Evolutionary conservation across 805 yeast species (phyloP).

Genomic region (Candida germanica): DNA sequence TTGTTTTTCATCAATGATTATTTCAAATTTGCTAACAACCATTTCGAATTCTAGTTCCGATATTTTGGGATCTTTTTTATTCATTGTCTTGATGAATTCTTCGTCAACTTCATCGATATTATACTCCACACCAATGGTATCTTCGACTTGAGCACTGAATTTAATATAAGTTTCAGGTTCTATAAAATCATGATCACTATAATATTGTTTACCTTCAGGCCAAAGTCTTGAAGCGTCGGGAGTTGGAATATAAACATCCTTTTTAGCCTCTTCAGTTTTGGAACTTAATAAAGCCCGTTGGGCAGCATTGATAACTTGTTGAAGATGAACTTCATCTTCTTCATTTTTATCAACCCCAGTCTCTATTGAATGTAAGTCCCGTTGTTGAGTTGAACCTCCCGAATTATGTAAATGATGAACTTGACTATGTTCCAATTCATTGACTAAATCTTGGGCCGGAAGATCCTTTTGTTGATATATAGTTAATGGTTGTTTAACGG

Average conservation of each 20-base stretch:
- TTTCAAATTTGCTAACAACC: conserved; percentile 70
- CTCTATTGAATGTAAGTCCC: conserved; percentile 86
- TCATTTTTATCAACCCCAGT: conserved; percentile 98
- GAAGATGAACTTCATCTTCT: conserved; percentile 94
- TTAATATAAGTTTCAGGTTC: conserved; percentile 81
- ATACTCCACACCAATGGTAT: conserved; percentile 80
- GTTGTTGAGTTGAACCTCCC: conserved; percentile 58
- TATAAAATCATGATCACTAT: conserved; percentile 54
- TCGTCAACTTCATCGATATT: conserved; percentile 90
- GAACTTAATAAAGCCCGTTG: conserved; percentile 54
- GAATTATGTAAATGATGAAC: conserved; percentile 42
- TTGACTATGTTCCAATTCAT: conserved; percentile 42
- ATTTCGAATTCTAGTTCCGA: conserved; percentile 85
- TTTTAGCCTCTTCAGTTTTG: conserved; percentile 23
- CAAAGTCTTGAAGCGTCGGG: conserved; percentile 89
- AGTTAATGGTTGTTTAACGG: conserved; percentile 82
- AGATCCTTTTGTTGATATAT: conserved; percentile 75
- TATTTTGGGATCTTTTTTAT: conserved; percentile 40
- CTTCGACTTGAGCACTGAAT: conserved; percentile 94
- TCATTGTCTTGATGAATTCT: conserved; percentile 49
- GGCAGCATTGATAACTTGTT: conserved; percentile 82
- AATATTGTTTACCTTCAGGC: conserved; percentile 73
- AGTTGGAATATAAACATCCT: conserved; percentile 82
- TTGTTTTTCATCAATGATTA: conserved; percentile 71
- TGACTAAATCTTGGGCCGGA: conserved; percentile 61